Evolutionary conservation across 2,329 filamentous ascomycete genomes (phyloP), one percentile per base, ranked within the genome.

Genomic region (Botryotinia convoluta): DNA sequence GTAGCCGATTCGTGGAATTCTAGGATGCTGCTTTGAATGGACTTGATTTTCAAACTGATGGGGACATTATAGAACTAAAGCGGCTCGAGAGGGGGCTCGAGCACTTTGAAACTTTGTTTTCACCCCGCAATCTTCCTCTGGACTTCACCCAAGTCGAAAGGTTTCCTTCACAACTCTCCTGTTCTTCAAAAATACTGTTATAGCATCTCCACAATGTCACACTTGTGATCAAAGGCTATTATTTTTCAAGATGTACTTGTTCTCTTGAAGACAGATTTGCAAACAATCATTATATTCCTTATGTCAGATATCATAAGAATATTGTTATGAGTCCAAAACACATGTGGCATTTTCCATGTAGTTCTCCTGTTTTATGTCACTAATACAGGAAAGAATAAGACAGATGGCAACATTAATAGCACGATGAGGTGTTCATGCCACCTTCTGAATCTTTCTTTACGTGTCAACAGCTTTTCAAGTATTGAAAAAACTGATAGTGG

Each of bases 1-100:
- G 10, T 20, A n/a, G 22, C 68, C 67, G 57, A 71, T 64, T 54
- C 45, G 64, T 57, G 45, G 67, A 10, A 35, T 22, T 18, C 32
- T 26, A 20, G 57, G 22, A 48, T 59, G 65, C 69, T 35, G 69
- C 69, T 71, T 71, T 71, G 37, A 69, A 20, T 44, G 0, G 3
- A 42, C 51, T 18, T 57, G 37, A 42, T 22, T 44, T 12, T 32
- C 37, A 20, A 32, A 69, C 26, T 6, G 22, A 8, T 32, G 20
- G 35, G 6, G 32, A 37, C 10, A 35, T n/a, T 57, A 26, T 42
- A 26, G 6, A 69, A 42, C 37, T 69, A 69, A 69, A 69, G 65
- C 65, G 37, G 65, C 65, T 69, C n/a, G 16, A 57, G 3, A 39
- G n/a, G 51, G 14, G 18, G 29, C 16, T 64, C 29, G 61, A 44